Conservation (phyloP, 169 alveolate species). For the Cryptosporidium sp. region DNA sequence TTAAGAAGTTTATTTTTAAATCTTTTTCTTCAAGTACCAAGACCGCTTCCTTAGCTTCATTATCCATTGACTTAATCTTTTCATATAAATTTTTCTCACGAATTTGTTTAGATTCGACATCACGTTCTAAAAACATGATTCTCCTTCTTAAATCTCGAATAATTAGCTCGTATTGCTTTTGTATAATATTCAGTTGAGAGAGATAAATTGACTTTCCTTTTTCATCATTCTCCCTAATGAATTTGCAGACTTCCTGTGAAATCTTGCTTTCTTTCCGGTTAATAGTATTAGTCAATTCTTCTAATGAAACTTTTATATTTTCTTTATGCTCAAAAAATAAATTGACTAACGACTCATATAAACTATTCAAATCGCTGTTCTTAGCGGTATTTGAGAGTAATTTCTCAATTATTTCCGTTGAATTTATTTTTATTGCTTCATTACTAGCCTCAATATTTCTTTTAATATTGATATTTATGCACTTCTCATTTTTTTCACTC, state of each 20-base stretch:
- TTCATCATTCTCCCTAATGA: neutral
- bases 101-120: conserved; percentile 14
- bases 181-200: conserved; percentile 28
- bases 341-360: neutral
- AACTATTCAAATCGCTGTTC: neutral
- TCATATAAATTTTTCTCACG: conserved; percentile 15
- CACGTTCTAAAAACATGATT: conserved; percentile 17
- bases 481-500: conserved; percentile 7
- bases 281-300: neutral
- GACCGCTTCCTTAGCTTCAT: neutral
- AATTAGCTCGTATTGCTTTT: conserved; percentile 50
- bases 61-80: conserved; percentile 18
- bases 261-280: conserved; percentile 5
- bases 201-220: conserved; percentile 8
- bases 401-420: conserved; percentile 6
- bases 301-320: neutral
- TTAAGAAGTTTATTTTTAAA: conserved; percentile 14
- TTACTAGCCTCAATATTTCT: conserved; percentile 3
- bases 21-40: neutral
- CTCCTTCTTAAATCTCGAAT: conserved; percentile 63
- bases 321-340: conserved; percentile 1
- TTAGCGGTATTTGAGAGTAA: neutral
- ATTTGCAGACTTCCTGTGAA: neutral
- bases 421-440: conserved; percentile 2
- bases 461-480: conserved; percentile 6